These are phyloP conservation scores for Saccharomyces cerevisiae DNA, from an alignment of 805 yeast species.

Conservation along the genomic window DNA sequence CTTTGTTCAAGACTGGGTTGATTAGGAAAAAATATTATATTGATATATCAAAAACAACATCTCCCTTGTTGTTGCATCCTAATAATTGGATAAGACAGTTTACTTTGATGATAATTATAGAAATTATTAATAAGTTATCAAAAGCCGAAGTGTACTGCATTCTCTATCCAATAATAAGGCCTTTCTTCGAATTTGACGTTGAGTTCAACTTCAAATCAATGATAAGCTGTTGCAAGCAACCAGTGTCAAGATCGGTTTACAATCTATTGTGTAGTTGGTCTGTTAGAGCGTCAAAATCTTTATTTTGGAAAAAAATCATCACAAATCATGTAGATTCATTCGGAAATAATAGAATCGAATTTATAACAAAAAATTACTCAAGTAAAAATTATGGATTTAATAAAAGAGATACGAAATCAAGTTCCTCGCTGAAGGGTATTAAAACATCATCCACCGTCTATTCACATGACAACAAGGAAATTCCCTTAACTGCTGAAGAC, in stretches of 20 bases:
- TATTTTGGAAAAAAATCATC: conserved; percentile 68
- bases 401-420: conserved; percentile 7
- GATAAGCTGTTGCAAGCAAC: conserved; percentile 58
- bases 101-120: conserved; percentile 50
- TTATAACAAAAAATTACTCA: conserved; percentile 24
- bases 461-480: conserved; percentile 36
- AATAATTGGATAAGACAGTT: conserved; percentile 77
- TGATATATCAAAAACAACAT: conserved; percentile 44
- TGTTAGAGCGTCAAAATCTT: conserved; percentile 48
- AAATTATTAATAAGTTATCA: conserved; percentile 53
- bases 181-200: conserved; percentile 71
- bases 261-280: conserved; percentile 67
- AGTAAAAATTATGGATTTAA: conserved; percentile 24
- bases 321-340: conserved; percentile 34
- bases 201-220: conserved; percentile 59
- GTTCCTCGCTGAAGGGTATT: conserved; percentile 4
- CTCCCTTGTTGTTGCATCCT: conserved; percentile 70
- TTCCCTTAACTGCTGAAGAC: conserved; percentile 58
- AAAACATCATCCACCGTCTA: conserved; percentile 21
- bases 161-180: conserved; percentile 70
- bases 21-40: conserved; percentile 43
- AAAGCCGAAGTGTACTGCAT: conserved; percentile 79
- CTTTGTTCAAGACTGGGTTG: conserved; percentile 49
- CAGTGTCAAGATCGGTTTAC: conserved; percentile 58
- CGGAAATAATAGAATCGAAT: conserved; percentile 32